Evolutionary conservation across 345 rosid species (phyloP).

Genomic region (Pistacia atlantica): DNA sequence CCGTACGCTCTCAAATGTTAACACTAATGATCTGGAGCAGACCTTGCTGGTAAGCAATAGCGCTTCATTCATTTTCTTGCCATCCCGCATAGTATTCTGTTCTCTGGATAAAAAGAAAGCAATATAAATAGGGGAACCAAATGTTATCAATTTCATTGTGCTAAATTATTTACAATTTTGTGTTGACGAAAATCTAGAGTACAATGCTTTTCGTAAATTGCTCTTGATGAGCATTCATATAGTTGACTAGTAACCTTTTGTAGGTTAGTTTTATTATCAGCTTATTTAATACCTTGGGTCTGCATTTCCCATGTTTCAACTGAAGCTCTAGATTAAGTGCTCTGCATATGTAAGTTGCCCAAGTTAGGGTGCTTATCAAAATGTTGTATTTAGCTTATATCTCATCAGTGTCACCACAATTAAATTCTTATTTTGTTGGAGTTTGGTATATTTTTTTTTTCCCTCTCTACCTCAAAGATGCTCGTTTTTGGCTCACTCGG

Average conservation of each 20-base stretch:
- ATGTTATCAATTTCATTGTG: not conserved
- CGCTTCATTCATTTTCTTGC: not conserved
- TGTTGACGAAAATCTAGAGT: not conserved
- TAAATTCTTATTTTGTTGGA: not conserved
- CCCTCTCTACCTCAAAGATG: not conserved
- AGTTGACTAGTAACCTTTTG: not conserved
- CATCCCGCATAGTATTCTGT: not conserved
- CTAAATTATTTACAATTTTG: not conserved
- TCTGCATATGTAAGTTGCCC: not conserved
- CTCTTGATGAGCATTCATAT: not conserved
- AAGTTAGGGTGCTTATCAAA: not conserved
- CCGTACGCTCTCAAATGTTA: conserved; percentile 67
- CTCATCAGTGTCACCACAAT: not conserved
- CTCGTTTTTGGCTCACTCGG: not conserved
- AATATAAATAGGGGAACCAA: not conserved
- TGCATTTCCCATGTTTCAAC: not conserved
- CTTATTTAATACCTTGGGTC: not conserved
- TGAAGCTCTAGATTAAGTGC: too few relatives aligned
- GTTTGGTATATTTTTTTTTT: not conserved
- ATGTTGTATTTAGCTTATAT: not conserved
- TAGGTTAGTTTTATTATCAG: conserved; percentile 2
- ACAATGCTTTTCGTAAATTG: not conserved
- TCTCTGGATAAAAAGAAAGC: not conserved
- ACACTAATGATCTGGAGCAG: conserved; percentile 87
- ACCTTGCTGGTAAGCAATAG: conserved; percentile 66